Conservation (phyloP, 2,329 filamentous ascomycete species). For the Clarireedia paspali region DNA sequence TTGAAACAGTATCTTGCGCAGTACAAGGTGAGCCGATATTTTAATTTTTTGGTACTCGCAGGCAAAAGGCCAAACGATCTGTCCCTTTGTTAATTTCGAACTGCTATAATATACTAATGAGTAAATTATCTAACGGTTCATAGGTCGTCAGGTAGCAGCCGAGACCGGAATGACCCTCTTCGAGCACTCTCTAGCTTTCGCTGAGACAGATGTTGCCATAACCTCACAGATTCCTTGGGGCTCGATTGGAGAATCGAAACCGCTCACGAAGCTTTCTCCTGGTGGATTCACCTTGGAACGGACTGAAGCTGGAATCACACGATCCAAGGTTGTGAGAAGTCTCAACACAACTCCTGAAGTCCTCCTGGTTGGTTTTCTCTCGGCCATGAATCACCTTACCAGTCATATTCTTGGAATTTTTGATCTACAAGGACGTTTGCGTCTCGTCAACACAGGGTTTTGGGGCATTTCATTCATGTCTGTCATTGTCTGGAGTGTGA, state of each 20-base stretch:
- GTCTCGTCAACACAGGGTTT: slow-evolving; percentile 79
- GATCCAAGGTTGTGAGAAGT: slow-evolving; percentile 63
- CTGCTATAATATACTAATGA: background rate
- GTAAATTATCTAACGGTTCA: slow-evolving; percentile 2
- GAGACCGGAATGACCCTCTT: slow-evolving; percentile 96
- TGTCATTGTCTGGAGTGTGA: slow-evolving; percentile 71
- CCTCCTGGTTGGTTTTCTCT: slow-evolving; percentile 78
- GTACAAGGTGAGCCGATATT: slow-evolving; percentile 54
- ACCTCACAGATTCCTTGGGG: slow-evolving; percentile 71
- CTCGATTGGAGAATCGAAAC: slow-evolving; percentile 33
- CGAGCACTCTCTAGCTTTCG: slow-evolving; percentile 91
- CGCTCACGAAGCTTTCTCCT: slow-evolving; percentile 13
- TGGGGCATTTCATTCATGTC: slow-evolving; percentile 90
- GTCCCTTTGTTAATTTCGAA: background rate
- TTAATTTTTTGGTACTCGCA: background rate
- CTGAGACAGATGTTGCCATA: slow-evolving; percentile 86
- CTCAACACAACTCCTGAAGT: slow-evolving; percentile 89
- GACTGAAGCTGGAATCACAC: slow-evolving; percentile 43
- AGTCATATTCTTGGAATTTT: slow-evolving; percentile 78
- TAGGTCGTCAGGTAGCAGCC: slow-evolving; percentile 56
- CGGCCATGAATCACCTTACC: slow-evolving; percentile 77
- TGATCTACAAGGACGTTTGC: slow-evolving; percentile 68
- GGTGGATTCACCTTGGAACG: slow-evolving; percentile 20
- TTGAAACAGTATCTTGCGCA: slow-evolving; percentile 82
- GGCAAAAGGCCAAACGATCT: background rate